phyloP scores from a whole-genome alignment of 805 yeast genomes.

The Suhomyces emberorum region DNA sequence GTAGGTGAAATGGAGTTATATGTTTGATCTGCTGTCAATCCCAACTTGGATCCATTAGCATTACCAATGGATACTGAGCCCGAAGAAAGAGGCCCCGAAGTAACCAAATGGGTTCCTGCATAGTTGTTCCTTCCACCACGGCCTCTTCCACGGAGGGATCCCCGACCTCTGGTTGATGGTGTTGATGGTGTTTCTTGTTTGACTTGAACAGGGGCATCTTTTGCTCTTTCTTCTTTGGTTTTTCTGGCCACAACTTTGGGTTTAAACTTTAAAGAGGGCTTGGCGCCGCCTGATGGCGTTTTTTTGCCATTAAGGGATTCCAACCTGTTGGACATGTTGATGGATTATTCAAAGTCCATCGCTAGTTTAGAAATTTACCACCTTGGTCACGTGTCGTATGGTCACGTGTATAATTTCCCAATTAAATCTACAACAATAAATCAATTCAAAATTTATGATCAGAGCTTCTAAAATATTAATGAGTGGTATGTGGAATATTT shows the following conservation, averaged over 20 bases:
- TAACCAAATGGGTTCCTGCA: constrained; percentile 59
- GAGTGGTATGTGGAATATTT: too few relatives aligned
- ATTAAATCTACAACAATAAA: too few relatives aligned
- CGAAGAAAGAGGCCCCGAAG: constrained; percentile 71
- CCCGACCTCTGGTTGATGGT: constrained; percentile 24
- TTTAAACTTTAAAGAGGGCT: constrained; percentile 67
- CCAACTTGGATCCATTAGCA: constrained; percentile 21
- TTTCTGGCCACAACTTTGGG: constrained; percentile 87
- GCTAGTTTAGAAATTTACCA: not conserved
- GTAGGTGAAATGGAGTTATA: constrained; percentile 34
- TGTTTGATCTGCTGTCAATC: constrained; percentile 28
- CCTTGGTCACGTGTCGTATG: too few relatives aligned
- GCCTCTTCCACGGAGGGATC: constrained; percentile 28
- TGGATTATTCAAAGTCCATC: not conserved
- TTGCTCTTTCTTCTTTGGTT: constrained; percentile 78
- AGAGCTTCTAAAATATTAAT: too few relatives aligned
- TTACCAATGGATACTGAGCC: constrained; percentile 52
- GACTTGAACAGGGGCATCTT: constrained; percentile 57
- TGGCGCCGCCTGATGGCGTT: constrained; percentile 20
- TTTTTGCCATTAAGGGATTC: constrained; percentile 39
- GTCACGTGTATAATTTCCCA: too few relatives aligned
- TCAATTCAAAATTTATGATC: too few relatives aligned
- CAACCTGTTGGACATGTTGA: constrained; percentile 38
- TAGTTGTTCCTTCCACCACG: constrained; percentile 34
- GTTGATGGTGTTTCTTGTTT: constrained; percentile 30